Conservation (phyloP, 2,329 filamentous ascomycete species). For the Fusarium guadeloupense region DNA sequence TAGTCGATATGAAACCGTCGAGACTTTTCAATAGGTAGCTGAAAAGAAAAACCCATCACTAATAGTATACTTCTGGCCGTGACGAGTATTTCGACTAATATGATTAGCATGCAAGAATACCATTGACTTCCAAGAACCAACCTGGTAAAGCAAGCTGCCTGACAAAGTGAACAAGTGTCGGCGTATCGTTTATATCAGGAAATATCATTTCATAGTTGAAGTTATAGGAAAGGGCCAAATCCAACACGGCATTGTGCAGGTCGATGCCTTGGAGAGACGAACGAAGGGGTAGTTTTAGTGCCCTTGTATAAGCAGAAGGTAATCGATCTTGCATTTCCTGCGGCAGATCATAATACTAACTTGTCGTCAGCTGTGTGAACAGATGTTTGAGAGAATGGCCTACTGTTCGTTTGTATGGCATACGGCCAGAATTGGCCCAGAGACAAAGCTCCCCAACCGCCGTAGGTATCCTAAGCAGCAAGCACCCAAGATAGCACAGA, state of each 20-base stretch:
- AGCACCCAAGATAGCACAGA: constrained; percentile 80
- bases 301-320: constrained; percentile 66
- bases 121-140: constrained; percentile 50
- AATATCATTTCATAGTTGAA: constrained; percentile 75
- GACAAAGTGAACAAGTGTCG: constrained; percentile 75
- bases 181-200: constrained; percentile 75
- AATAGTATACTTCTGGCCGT: constrained; percentile 56
- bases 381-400: constrained; percentile 38
- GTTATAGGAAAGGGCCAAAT: constrained; percentile 70
- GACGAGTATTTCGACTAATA: constrained; percentile 62
- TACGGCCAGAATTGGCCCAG: constrained; percentile 73
- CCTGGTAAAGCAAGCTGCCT: constrained; percentile 78
- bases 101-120: constrained; percentile 38
- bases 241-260: constrained; percentile 71
- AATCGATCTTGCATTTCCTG: constrained; percentile 72
- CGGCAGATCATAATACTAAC: constrained; percentile 66
- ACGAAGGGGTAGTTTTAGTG: constrained; percentile 62
- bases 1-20: constrained; percentile 63
- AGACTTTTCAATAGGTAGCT: constrained; percentile 60
- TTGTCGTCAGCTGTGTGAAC: background rate
- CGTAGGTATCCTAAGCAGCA: constrained; percentile 80
- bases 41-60: constrained; percentile 60
- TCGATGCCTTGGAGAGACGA: constrained; percentile 59
- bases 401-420: constrained; percentile 77
- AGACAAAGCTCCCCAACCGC: constrained; percentile 75